Evolutionary conservation across 805 yeast genomes (phyloP), one percentile per base, ranked within the genome.

Genomic region (Ogataea degrootiae): DNA sequence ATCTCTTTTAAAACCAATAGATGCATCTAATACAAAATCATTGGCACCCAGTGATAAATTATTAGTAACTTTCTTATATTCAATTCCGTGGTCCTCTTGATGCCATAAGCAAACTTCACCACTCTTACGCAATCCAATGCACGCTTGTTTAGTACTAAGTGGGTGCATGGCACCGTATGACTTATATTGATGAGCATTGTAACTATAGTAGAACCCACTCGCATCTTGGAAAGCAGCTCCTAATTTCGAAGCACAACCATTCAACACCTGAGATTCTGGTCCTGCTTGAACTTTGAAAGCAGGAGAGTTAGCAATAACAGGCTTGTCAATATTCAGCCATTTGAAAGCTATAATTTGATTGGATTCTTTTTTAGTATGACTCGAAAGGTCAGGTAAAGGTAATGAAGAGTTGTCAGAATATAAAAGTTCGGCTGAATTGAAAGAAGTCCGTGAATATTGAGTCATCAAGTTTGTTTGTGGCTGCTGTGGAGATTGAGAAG

Each of bases 301-400:
- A 0, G 87, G 86, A n/a, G 76, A 70, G 48, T 76, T 79, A 15
- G 78, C 67, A 16, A 82, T 72, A 39, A 80, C 77, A 1, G 83
- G 79, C 54, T 88, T 87, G 43, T 85, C 88, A n/a, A 78, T 68
- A 39, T 79, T 80, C 26, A 89, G 72, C 96, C 96, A 89, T 55
- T 77, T 77, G 61, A 84, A 75, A 0, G 83, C 79, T 14, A 78
- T 71, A 7, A 73, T 57, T 48, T 55, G 63, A 43, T 63, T 64
- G 6, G 51, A 54, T 14, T 42, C 43, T 14, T 49, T 49, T 31
- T 53, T 52, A 9, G 46, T 31, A 57, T 57, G 40, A 47, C 65
- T 48, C 47, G 62, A 51, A 51, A 66, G 37, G 29, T 53, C 49
- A 44, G 66, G 52, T 36, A 52, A 19, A 31, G 67, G 52, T 41